A percentile compares a stretch with the other conserved stretches of the same genome.
These are phyloP conservation scores for Suillus subalutaceus DNA, from an alignment of 768 basidiomycete genomes.

Conservation along the genomic window DNA sequence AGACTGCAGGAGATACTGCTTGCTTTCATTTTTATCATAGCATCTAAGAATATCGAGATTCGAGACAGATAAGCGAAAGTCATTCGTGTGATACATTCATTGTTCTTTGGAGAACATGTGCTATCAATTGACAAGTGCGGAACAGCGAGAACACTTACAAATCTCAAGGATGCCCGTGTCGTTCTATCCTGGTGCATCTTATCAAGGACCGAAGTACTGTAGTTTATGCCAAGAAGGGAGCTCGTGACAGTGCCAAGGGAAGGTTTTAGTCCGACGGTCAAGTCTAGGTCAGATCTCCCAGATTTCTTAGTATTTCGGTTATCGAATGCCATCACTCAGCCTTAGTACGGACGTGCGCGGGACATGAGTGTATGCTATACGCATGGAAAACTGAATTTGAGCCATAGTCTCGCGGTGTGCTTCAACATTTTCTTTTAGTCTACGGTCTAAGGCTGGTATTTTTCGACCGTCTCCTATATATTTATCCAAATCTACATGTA, in stretches of 20 bases:
- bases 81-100: constrained; percentile 3
- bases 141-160: neutral
- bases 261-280: neutral
- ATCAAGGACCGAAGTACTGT: neutral
- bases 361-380: neutral
- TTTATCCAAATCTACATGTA: neutral
- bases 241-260: neutral
- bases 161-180: neutral
- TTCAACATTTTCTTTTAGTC: neutral
- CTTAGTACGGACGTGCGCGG: neutral
- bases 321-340: neutral
- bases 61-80: constrained; percentile 5
- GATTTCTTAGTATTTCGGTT: neutral
- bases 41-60: constrained; percentile 2
- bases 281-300: too few relatives aligned
- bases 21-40: neutral
- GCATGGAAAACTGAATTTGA: neutral
- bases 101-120: neutral
- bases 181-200: constrained; percentile 1
- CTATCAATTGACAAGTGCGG: neutral
- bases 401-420: neutral
- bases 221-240: neutral
- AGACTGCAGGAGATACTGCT: neutral
- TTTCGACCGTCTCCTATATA: neutral
- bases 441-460: neutral